These are phyloP conservation scores for Cryptomeria japonica DNA, from an alignment of 75 land plant species.

Conservation along the genomic window DNA sequence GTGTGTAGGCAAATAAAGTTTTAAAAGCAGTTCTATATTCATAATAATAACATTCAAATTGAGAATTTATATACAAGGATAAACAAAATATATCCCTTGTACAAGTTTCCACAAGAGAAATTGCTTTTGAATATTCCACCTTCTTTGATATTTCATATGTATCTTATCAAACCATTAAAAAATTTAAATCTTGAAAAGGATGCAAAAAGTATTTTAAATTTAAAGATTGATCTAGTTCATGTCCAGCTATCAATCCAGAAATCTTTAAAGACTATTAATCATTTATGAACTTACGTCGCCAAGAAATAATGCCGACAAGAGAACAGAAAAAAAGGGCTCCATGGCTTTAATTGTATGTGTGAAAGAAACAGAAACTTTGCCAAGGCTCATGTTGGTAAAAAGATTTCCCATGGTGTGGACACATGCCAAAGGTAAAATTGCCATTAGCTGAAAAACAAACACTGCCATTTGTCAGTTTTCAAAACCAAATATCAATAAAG, in stretches of 20 bases:
- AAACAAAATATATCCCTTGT: not conserved
- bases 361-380: conserved; percentile 92
- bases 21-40: not conserved
- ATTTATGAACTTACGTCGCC: conserved; percentile 69
- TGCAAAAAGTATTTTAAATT: not conserved
- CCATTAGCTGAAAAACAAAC: conserved; percentile 52
- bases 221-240: not conserved
- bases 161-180: not conserved
- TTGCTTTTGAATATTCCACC: not conserved
- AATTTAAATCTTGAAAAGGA: not conserved
- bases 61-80: not conserved
- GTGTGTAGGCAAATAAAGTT: not conserved
- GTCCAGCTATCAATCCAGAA: not conserved
- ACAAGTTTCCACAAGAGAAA: not conserved
- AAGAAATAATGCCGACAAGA: conserved; percentile 86
- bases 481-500: conserved; percentile 8
- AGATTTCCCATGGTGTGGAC: conserved; percentile 95
- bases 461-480: conserved; percentile 1
- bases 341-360: conserved; percentile 99
- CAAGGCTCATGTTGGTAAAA: conserved; percentile 95
- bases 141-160: not conserved
- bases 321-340: conserved; percentile 98
- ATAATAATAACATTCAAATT: not conserved
- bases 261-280: not conserved
- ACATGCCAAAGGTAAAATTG: conserved; percentile 83